These are phyloP conservation scores for Paspalum vaginatum DNA, from an alignment of 176 grass and related monocot genomes.

Conservation along the genomic window DNA sequence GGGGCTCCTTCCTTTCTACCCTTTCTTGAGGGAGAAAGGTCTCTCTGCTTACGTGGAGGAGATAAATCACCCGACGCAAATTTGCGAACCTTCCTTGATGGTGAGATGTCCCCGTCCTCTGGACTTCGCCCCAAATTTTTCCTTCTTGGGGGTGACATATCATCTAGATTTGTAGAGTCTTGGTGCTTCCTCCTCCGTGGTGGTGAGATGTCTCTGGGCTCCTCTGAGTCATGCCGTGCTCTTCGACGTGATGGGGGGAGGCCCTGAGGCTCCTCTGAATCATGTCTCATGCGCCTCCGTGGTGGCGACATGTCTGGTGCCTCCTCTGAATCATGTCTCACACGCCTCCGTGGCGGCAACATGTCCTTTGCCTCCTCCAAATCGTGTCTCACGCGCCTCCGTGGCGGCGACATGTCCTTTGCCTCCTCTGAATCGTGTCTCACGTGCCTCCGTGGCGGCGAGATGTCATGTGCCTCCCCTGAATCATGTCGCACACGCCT, in stretches of 20 bases:
- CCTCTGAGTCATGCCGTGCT: conserved; percentile 24
- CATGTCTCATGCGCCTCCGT: conserved; percentile 34
- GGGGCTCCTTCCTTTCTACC: conserved; percentile 51
- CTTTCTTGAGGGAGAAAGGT: conserved; percentile 68
- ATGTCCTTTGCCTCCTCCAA: conserved; percentile 35
- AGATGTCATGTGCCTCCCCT: conserved; percentile 35
- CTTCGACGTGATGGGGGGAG: conserved; percentile 47
- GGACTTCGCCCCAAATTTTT: neutral
- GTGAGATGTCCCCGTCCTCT: conserved; percentile 41
- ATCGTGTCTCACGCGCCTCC: conserved; percentile 28
- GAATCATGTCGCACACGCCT: conserved; percentile 24
- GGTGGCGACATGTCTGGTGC: conserved; percentile 30
- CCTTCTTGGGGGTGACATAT: conserved; percentile 54
- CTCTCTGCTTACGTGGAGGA: conserved; percentile 42
- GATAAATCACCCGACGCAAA: conserved; percentile 46
- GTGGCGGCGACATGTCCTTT: conserved; percentile 49
- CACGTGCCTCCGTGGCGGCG: conserved; percentile 34
- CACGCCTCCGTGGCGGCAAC: conserved; percentile 29
- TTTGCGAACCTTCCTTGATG: conserved; percentile 58
- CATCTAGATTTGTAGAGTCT: conserved; percentile 27
- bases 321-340: conserved; percentile 46
- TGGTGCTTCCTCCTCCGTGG: conserved; percentile 31
- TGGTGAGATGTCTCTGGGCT: conserved; percentile 43
- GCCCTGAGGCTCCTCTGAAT: conserved; percentile 38
- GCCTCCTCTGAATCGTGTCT: no score